A percentile compares a stretch with the other conserved stretches of the same genome.
Evolutionary conservation across 306 rosid genomes (phyloP).

Genomic region (Rosa persica): DNA sequence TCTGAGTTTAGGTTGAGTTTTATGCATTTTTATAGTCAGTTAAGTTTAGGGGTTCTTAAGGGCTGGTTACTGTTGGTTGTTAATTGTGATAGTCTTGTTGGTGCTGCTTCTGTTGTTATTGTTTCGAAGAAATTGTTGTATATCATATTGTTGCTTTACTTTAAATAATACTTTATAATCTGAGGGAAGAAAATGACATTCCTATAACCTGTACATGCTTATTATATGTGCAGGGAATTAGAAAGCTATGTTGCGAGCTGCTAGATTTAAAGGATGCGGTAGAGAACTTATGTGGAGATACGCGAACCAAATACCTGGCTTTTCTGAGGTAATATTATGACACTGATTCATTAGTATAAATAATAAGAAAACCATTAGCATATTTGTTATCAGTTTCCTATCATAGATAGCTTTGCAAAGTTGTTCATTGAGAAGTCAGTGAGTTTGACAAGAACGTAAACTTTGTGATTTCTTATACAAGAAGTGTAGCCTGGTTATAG

Average conservation of each 20-base stretch:
- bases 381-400: not conserved
- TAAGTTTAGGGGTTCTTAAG: not conserved
- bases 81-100: not conserved
- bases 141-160: not conserved
- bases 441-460: not conserved
- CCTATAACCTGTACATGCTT: not conserved
- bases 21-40: not conserved
- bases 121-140: not conserved
- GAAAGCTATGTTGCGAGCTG: conserved; percentile 94
- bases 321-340: conserved; percentile 64
- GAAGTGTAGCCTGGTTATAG: too few relatives aligned
- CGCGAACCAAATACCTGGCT: conserved; percentile 85
- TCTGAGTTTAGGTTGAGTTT: not conserved
- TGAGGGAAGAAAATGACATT: not conserved
- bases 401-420: not conserved
- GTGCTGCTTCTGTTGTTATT: conserved; percentile 5
- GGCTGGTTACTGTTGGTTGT: not conserved
- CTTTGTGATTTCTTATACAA: too few relatives aligned
- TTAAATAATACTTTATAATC: not conserved
- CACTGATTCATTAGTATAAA: not conserved
- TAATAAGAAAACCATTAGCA: not conserved
- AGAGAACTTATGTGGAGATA: conserved; percentile 92
- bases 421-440: not conserved
- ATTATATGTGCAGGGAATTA: conserved; percentile 68
- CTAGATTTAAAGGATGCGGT: conserved; percentile 91